Evolutionary conservation across 768 basidiomycete genomes (phyloP).

Genomic region (Brasilioporus rufonigricans): DNA sequence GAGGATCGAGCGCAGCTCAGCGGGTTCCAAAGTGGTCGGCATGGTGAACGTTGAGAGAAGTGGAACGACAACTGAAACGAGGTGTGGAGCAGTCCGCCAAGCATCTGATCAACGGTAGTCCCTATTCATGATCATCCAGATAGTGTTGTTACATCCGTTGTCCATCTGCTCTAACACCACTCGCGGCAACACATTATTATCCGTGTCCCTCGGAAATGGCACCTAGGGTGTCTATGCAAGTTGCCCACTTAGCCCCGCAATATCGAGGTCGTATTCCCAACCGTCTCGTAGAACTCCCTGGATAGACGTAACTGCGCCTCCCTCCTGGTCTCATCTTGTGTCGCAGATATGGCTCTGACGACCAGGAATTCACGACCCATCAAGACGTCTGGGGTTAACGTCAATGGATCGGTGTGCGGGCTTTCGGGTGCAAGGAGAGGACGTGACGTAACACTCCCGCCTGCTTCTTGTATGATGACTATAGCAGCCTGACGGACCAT

Average conservation of each 20-base stretch:
- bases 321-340: constrained; percentile 53
- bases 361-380: constrained; percentile 79
- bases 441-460: constrained; percentile 70
- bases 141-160: too few relatives aligned
- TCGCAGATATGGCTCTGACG: constrained; percentile 62
- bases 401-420: constrained; percentile 40
- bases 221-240: not conserved
- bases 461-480: constrained; percentile 87
- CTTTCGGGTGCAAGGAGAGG: constrained; percentile 40
- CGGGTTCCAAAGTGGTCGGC: constrained; percentile 31
- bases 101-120: not conserved
- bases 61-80: not conserved
- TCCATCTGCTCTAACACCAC: too few relatives aligned
- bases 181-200: too few relatives aligned
- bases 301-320: constrained; percentile 78
- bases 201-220: too few relatives aligned
- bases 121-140: too few relatives aligned
- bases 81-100: not conserved
- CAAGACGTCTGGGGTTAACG: constrained; percentile 65
- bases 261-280: constrained; percentile 61
- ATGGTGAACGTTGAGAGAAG: constrained; percentile 22
- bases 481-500: constrained; percentile 60
- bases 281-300: constrained; percentile 78
- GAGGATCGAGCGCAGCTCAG: constrained; percentile 60
- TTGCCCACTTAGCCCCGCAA: constrained; percentile 16